Evolutionary conservation across 2,329 filamentous ascomycete species (phyloP).

Genomic region (Epichloe aotearoae): DNA sequence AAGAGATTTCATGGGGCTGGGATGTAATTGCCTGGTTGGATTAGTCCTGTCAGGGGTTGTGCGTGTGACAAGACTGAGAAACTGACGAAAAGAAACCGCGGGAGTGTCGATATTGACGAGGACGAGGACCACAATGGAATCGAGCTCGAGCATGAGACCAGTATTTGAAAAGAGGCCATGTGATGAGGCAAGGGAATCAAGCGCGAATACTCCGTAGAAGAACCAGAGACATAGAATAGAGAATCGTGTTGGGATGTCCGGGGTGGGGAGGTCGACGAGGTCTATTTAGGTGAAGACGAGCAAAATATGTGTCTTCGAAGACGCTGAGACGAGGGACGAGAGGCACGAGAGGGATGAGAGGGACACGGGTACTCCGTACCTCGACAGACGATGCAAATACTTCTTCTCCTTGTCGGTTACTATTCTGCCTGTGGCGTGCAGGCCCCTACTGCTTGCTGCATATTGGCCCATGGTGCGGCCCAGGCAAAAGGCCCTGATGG

Average conservation of each 20-base stretch:
- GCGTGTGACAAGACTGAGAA: conserved; percentile 1
- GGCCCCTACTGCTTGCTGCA: neutral
- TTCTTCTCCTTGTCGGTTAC: neutral
- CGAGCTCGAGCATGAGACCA: neutral
- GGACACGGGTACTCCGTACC: conserved; percentile 1
- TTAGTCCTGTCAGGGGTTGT: neutral
- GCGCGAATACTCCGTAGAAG: neutral
- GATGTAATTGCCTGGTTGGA: neutral
- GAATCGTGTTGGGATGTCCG: neutral
- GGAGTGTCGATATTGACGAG: neutral
- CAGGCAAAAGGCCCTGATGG: neutral
- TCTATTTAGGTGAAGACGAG: conserved; percentile 1
- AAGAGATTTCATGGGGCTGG: conserved; percentile 1
- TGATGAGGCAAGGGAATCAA: neutral
- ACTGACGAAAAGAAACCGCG: neutral
- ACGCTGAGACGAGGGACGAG: neutral
- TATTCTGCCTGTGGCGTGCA: conserved; percentile 2
- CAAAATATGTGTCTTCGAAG: neutral
- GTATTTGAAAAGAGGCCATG: neutral
- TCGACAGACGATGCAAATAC: neutral
- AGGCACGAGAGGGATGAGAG: neutral
- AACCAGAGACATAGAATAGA: neutral
- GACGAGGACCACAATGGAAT: neutral
- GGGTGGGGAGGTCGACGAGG: neutral
- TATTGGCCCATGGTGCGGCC: neutral